Base-by-base conservation (phyloP, 2,329 filamentous ascomycete genomes). In the Trichoderma sp. region DNA sequence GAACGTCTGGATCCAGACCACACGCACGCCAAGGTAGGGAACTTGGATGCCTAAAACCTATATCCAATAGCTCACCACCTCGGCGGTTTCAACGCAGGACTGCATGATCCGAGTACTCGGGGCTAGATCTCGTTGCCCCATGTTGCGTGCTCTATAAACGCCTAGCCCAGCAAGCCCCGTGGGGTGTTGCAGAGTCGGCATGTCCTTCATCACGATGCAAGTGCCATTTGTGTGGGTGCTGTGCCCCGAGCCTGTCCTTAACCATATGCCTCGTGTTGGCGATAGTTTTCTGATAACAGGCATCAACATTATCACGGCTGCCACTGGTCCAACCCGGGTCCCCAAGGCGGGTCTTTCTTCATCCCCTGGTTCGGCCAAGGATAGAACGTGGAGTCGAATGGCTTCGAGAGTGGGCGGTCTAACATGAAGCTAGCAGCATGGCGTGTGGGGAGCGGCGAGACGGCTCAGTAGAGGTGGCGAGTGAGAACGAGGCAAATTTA, bases 31-130 rank as follows among this genome's bases (percentile, higher is more conserved):
- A 64, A 36, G 32, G 60, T 71, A n/a, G 21, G 63, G n/a, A 63
- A 58, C 14, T 57, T 64, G 30, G 68, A 71, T 71, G 68, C 60
- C 60, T 71, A 64, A 71, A 71, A 18, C 15, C 60, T 32, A 71
- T 32, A 64, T 32, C n/a, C 58, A 58, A 64, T 71, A 71, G 60
- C 30, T 71, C 68, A 43, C 1, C n/a, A 36, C 26, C 18, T 32
- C 15, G 12, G 43, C 32, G 57, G 39, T 36, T 70, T 70, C 67
- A 70, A 53, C 9, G 6, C 39, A 53, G 30, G 28, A 15, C 43
- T 62, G 67, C 67, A 47, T 62, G 67, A 67, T 53, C 57, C 67
- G 57, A 62, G 21, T n/a, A 26, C 26, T 70, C 15, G 39, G 28
- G 36, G 57, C 67, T 53, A 21, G 67, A 70, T 70, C 67, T 70